These are phyloP conservation scores for Crithidia brevicula DNA, from an alignment of 208 protist species.

Conservation along the genomic window DNA sequence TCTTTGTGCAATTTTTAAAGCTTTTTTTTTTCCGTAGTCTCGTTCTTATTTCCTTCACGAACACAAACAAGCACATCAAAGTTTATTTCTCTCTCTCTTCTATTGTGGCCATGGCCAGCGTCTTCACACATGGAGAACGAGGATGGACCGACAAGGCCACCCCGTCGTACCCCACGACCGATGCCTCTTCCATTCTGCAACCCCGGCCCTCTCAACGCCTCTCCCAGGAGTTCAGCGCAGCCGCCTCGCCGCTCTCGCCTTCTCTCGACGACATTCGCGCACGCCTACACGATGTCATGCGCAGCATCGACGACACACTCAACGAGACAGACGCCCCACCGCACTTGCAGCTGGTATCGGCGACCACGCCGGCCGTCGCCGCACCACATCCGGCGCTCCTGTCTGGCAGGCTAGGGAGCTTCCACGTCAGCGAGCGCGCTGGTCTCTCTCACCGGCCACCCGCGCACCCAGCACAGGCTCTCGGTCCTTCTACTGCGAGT, in stretches of 20 bases:
- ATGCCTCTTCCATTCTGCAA: neutral
- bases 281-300: constrained; percentile 54
- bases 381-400: no score
- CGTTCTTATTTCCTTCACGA: no score
- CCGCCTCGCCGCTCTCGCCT: constrained; percentile 10
- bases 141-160: neutral
- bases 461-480: no score
- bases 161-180: neutral
- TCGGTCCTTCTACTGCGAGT: no score
- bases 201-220: neutral
- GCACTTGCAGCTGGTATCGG: no score
- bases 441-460: no score
- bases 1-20: no score
- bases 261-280: constrained; percentile 39
- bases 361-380: no score
- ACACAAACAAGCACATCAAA: no score
- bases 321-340: neutral
- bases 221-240: neutral
- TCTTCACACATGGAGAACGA: neutral
- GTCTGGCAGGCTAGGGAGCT: no score
- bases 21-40: no score
- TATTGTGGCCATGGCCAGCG: constrained; percentile 6
- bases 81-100: neutral
- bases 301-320: constrained; percentile 50
- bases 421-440: no score